Evolutionary conservation across 345 rosid species (phyloP).

Genomic region (Nephelium lappaceum): DNA sequence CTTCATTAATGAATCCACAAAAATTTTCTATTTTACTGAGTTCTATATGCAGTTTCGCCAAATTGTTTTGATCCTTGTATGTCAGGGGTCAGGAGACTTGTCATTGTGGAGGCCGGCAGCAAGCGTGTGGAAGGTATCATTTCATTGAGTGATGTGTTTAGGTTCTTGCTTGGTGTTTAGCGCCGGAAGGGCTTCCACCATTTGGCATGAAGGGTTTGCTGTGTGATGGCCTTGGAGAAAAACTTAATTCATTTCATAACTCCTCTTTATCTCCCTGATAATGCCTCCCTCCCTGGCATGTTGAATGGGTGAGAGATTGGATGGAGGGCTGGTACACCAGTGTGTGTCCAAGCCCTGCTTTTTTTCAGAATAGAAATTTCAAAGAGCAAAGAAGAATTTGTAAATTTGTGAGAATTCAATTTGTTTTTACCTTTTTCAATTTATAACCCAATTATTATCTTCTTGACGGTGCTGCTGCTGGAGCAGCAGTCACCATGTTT

Average conservation of each 20-base stretch:
- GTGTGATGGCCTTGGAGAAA: conserved; percentile 23
- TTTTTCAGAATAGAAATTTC: conserved; percentile 43
- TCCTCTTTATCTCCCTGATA: conserved; percentile 1
- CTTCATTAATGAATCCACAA: background rate
- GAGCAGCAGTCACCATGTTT: conserved; percentile 16
- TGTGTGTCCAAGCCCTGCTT: conserved; percentile 15
- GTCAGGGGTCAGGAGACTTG: conserved; percentile 69
- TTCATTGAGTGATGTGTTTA: conserved; percentile 71
- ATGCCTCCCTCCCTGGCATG: background rate
- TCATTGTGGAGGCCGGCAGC: conserved; percentile 86
- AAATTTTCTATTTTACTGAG: background rate
- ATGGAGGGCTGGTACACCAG: conserved; percentile 1
- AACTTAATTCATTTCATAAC: conserved; percentile 9
- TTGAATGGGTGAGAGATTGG: conserved; percentile 25
- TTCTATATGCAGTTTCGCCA: background rate
- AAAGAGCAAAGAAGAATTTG: conserved; percentile 45
- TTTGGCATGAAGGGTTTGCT: conserved; percentile 14
- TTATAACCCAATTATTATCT: conserved; percentile 25
- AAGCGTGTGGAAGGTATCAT: conserved; percentile 87
- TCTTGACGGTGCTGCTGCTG: conserved; percentile 25
- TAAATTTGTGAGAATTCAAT: conserved; percentile 46
- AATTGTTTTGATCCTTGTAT: conserved; percentile 11
- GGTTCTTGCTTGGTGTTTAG: conserved; percentile 64
- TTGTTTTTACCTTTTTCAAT: conserved; percentile 21
- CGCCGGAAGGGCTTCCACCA: conserved; percentile 7